Evolutionary conservation across 2,329 filamentous ascomycete species (phyloP), one percentile per base, ranked within the genome.

Genomic region (Diplodia seriata): DNA sequence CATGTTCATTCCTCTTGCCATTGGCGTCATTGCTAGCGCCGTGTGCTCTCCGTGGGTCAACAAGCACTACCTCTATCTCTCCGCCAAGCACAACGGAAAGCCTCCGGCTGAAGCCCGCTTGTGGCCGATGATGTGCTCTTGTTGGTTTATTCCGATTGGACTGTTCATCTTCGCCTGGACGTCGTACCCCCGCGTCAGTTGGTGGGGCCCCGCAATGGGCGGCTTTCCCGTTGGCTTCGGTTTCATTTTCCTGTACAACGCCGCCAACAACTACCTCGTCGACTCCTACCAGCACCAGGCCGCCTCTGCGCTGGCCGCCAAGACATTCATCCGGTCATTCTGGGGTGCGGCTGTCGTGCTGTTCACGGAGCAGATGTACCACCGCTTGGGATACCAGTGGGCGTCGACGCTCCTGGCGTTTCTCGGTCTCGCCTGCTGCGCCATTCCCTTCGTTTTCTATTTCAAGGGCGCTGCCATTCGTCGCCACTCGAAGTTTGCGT

Each of bases 371-470:
- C 91, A 94, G 78, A 94, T 95, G 91, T 80, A 79, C 68, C 70
- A 73, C 49, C 85, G 88, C 2, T 83, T 94, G 15, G 88, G 88
- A 9, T 85, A 93, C 77, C 88, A 92, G 76, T 94, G 92, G 91
- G 92, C 92, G 0, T 88, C 87, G 61, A 85, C 85, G 0, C 83
- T 95, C 11, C 80, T 95, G 9, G 91, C 86, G 0, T 94, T 94
- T 72, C 84, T 96, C 72, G 87, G 85, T 18, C 81, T 96, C 6
- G 90, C 87, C 0, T 96, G 92, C 81, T 96, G 92, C 76, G 87
- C 84, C 0, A 96, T 96, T 71, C 93, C 93, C 0, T 97, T 90
- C 76, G 78, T 92, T 31, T 97, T 97, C 80, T 97, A 90, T 83
- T 87, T 83, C 74, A 92, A 87, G 72, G 93, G 93, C 3, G 91